A percentile compares a stretch with the other conserved stretches of the same genome.
These are phyloP conservation scores for Cicer bijugum DNA, from an alignment of 306 rosid genomes.

Conservation along the genomic window DNA sequence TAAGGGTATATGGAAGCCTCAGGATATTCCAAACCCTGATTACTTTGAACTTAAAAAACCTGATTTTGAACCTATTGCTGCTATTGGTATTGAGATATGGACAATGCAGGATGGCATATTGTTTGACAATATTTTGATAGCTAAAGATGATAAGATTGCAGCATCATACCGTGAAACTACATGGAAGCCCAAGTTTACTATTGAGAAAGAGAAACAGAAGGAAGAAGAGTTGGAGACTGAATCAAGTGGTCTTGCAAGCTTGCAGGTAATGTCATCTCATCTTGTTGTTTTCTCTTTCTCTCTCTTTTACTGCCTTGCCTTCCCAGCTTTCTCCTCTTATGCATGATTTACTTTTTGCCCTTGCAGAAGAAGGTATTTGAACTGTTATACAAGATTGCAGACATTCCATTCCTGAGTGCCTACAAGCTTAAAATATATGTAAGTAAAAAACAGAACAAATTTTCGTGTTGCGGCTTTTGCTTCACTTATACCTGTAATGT, in stretches of 20 bases:
- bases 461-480: background rate
- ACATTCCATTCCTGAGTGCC: slow-evolving; percentile 70
- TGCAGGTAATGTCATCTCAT: slow-evolving; percentile 58
- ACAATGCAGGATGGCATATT: slow-evolving; percentile 95
- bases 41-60: slow-evolving; percentile 80
- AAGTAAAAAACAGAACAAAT: slow-evolving; percentile 25
- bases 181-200: slow-evolving; percentile 87
- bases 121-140: slow-evolving; percentile 86
- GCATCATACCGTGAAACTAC: slow-evolving; percentile 66
- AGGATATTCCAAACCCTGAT: slow-evolving; percentile 81
- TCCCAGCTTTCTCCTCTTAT: background rate
- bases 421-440: slow-evolving; percentile 69
- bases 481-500: background rate
- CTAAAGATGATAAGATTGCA: slow-evolving; percentile 74
- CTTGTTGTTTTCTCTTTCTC: slow-evolving; percentile 9
- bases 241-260: slow-evolving; percentile 64
- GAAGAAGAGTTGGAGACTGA: slow-evolving; percentile 61
- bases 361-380: slow-evolving; percentile 88
- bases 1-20: slow-evolving; percentile 96
- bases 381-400: slow-evolving; percentile 79
- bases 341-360: slow-evolving; percentile 5
- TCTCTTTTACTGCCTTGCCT: background rate
- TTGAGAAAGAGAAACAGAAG: slow-evolving; percentile 83
- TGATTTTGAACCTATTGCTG: slow-evolving; percentile 82
- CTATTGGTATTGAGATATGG: slow-evolving; percentile 97